phyloP scores from a whole-genome alignment of 805 yeast genomes.

The Teunomyces gatunensis region DNA sequence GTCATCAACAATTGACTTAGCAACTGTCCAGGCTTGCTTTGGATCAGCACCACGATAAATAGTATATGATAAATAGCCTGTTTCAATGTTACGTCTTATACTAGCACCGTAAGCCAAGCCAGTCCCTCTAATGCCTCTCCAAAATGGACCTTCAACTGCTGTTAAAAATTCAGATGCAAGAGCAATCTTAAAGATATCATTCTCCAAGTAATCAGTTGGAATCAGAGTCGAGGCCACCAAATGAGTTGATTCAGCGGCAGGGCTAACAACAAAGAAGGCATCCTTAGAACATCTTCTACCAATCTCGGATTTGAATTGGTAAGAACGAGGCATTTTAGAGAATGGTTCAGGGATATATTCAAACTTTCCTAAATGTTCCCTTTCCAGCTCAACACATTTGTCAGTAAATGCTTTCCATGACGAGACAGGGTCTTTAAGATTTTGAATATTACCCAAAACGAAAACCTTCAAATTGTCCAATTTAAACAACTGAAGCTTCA shows the following conservation, averaged over 20 bases:
- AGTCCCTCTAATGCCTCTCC: slow-evolving; percentile 93
- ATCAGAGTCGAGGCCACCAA: slow-evolving; percentile 58
- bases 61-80: slow-evolving; percentile 62
- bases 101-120: slow-evolving; percentile 91
- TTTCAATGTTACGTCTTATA: slow-evolving; percentile 56
- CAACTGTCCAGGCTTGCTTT: slow-evolving; percentile 59
- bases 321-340: slow-evolving; percentile 50
- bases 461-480: slow-evolving; percentile 63
- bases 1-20: slow-evolving; percentile 60
- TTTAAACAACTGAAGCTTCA: slow-evolving; percentile 52
- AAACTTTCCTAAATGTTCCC: slow-evolving; percentile 4
- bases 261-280: slow-evolving; percentile 67
- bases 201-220: slow-evolving; percentile 45
- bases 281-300: slow-evolving; percentile 52
- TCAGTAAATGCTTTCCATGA: slow-evolving; percentile 49
- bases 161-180: slow-evolving; percentile 75
- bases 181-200: slow-evolving; percentile 66
- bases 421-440: slow-evolving; percentile 53
- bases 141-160: slow-evolving; percentile 93
- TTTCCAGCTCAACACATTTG: slow-evolving; percentile 10
- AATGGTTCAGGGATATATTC: slow-evolving; percentile 12
- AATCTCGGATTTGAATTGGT: slow-evolving; percentile 49
- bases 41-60: slow-evolving; percentile 86
- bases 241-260: slow-evolving; percentile 82
- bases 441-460: slow-evolving; percentile 64